These are phyloP conservation scores for Vigna hirtella DNA, from an alignment of 306 rosid species.

Conservation along the genomic window DNA sequence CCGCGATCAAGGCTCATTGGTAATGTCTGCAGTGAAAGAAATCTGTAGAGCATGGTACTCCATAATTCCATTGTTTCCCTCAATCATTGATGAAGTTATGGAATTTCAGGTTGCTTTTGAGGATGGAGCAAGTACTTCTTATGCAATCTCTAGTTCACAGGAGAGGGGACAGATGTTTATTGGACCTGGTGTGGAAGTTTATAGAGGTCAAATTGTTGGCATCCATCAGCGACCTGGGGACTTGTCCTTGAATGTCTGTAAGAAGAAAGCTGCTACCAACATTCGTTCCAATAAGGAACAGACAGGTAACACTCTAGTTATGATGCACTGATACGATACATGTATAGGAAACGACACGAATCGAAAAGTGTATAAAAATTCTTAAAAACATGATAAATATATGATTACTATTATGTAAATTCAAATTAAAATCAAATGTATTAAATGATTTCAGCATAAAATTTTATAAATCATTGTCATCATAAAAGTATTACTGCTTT, in stretches of 20 bases:
- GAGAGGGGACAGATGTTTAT: conserved; percentile 97
- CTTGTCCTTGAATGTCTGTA: conserved; percentile 90
- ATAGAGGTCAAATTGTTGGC: conserved; percentile 93
- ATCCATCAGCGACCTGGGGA: conserved; percentile 98
- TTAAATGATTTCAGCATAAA: too few species aligned
- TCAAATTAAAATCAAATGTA: too few species aligned
- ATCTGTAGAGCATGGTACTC: background rate
- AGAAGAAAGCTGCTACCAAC: conserved; percentile 97
- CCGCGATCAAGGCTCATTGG: conserved; percentile 96
- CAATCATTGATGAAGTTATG: conserved; percentile 37
- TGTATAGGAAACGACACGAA: too few species aligned
- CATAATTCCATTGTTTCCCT: conserved; percentile 27
- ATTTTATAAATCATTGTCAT: too few species aligned
- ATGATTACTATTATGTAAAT: too few species aligned
- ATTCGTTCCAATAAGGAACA: conserved; percentile 93
- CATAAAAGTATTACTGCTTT: too few species aligned
- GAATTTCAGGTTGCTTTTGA: conserved; percentile 93
- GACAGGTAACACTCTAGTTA: conserved; percentile 61
- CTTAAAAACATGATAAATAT: too few species aligned
- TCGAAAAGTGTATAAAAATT: too few species aligned
- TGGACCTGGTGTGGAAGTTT: conserved; percentile 80
- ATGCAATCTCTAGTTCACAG: conserved; percentile 89
- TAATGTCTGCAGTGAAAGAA: conserved; percentile 48
- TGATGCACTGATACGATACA: too few species aligned
- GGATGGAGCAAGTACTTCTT: conserved; percentile 88